Conservation (phyloP, 257 asterid genomes). For the Nicotiana noctiflora region DNA sequence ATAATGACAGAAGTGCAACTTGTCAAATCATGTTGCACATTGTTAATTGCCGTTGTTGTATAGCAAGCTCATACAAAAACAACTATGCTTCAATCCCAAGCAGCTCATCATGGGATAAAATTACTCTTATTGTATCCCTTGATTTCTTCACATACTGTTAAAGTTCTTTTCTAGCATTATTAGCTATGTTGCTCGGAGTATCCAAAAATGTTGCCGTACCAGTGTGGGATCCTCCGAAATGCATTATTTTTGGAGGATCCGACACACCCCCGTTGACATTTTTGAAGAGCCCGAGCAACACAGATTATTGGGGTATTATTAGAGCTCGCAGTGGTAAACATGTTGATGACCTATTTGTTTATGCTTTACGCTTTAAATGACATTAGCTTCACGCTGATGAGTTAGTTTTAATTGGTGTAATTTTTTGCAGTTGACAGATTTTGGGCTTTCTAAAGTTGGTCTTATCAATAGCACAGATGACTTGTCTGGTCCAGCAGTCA, state of each 20-base stretch:
- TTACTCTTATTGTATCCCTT: neutral
- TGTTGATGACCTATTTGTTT: neutral
- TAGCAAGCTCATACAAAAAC: neutral
- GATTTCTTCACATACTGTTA: neutral
- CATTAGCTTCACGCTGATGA: neutral
- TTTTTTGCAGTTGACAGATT: slow-evolving; percentile 81
- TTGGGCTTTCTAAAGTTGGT: slow-evolving; percentile 99
- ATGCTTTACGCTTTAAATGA: neutral
- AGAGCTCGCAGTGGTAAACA: neutral
- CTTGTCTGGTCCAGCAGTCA: slow-evolving; percentile 93
- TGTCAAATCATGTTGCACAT: neutral
- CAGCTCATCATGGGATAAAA: neutral
- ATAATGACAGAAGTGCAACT: neutral
- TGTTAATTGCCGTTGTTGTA: neutral
- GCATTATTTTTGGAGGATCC: too few relatives aligned
- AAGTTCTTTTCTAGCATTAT: neutral
- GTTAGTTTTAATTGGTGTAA: slow-evolving; percentile 4
- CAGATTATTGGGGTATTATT: neutral
- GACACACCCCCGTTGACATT: too few relatives aligned
- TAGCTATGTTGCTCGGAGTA: too few relatives aligned
- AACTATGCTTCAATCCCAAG: neutral
- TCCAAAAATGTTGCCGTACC: too few relatives aligned
- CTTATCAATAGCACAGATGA: slow-evolving; percentile 96
- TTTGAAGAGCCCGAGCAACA: too few relatives aligned
- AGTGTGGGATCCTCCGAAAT: too few relatives aligned